phyloP scores from a whole-genome alignment of 176 grass and related monocot genomes.

The Sorghum bicolor region DNA sequence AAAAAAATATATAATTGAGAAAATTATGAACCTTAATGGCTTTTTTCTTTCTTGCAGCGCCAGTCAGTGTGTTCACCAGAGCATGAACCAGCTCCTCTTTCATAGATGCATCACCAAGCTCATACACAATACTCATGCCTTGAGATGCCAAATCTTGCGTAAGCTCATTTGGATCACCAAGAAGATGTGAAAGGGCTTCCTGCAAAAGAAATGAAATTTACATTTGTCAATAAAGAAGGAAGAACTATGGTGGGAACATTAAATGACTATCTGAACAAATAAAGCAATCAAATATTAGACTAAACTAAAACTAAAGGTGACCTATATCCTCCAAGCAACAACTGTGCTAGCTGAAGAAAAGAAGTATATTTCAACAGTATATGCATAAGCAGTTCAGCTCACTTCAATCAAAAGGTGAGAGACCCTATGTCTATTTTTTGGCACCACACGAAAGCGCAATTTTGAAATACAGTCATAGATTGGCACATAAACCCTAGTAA shows the following conservation, averaged over 20 bases:
- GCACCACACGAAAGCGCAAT: neutral
- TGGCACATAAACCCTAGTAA: neutral
- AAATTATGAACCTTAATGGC: constrained; percentile 66
- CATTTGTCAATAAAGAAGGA: neutral
- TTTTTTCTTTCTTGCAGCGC: constrained; percentile 85
- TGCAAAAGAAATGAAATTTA: constrained; percentile 44
- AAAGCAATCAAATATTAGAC: neutral
- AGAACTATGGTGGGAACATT: neutral
- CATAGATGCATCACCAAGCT: constrained; percentile 94
- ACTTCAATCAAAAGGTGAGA: neutral
- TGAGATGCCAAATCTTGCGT: constrained; percentile 98
- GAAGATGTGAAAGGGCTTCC: constrained; percentile 92
- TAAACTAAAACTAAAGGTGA: neutral
- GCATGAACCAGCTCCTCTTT: constrained; percentile 86
- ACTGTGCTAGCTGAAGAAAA: constrained; percentile 19
- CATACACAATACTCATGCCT: constrained; percentile 99
- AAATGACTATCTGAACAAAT: constrained; percentile 1
- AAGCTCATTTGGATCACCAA: constrained; percentile 95
- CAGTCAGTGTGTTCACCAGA: constrained; percentile 87
- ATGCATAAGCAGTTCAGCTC: constrained; percentile 4
- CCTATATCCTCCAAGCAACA: neutral
- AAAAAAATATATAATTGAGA: constrained; percentile 13
- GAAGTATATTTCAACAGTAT: constrained; percentile 8
- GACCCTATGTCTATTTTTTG: neutral
- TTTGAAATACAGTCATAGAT: constrained; percentile 2